These are phyloP conservation scores for Phylloboletellus chloephorus DNA, from an alignment of 1,284 basidiomycete species.

Conservation along the genomic window DNA sequence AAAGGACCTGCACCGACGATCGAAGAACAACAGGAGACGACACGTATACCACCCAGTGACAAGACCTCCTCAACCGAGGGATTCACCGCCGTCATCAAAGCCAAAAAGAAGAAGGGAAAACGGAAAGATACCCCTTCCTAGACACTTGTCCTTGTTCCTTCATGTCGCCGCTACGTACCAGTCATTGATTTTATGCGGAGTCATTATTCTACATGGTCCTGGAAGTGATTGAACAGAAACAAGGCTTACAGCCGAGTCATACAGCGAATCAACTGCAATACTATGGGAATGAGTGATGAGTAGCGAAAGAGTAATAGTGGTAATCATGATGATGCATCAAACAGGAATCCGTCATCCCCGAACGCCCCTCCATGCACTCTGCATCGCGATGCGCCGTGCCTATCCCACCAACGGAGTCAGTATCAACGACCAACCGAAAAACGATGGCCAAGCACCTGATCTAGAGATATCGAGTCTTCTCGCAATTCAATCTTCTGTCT, in stretches of 20 bases:
- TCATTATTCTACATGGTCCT: conserved; percentile 32
- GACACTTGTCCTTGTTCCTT: background rate
- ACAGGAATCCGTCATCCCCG: conserved; percentile 36
- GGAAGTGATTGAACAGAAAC: conserved; percentile 11
- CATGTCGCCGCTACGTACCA: background rate
- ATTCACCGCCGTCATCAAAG: background rate
- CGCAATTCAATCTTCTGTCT: conserved; percentile 67
- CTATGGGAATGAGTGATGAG: conserved; percentile 9
- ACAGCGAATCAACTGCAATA: conserved; percentile 9
- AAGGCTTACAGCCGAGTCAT: conserved; percentile 8
- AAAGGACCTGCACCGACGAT: conserved; percentile 9
- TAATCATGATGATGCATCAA: conserved; percentile 4
- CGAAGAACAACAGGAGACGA: conserved; percentile 4
- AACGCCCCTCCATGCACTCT: conserved; percentile 65
- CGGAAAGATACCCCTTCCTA: conserved; percentile 17
- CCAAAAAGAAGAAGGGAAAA: conserved; percentile 23
- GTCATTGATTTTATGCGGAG: conserved; percentile 14
- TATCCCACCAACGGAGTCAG: conserved; percentile 27
- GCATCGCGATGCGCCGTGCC: conserved; percentile 68
- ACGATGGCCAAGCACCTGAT: conserved; percentile 57
- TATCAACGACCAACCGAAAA: background rate
- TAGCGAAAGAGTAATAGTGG: conserved; percentile 1
- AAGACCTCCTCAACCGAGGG: background rate
- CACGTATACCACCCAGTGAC: background rate
- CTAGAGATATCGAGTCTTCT: conserved; percentile 80